phyloP scores from a whole-genome alignment of 768 basidiomycete genomes.

The Omphalotus guepiniiformis region DNA sequence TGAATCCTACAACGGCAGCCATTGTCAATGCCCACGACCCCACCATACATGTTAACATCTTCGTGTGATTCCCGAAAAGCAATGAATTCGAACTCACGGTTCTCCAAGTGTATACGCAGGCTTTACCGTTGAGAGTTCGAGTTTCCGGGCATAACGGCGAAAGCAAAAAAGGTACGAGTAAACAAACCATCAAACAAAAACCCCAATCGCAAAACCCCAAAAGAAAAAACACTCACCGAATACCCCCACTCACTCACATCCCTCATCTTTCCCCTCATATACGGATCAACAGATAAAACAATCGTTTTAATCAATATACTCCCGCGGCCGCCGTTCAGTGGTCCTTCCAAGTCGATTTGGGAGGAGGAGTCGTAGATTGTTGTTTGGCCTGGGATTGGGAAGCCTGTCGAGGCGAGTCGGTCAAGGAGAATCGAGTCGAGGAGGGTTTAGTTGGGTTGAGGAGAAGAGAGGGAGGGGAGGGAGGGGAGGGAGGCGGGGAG shows the following conservation, averaged over 20 bases:
- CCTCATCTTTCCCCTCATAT: constrained; percentile 26
- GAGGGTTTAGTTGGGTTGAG: not conserved
- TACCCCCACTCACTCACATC: not conserved
- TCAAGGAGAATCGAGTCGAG: not conserved
- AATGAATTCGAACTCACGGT: too few relatives aligned
- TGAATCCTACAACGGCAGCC: constrained; percentile 10
- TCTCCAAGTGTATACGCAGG: too few relatives aligned
- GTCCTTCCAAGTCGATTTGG: constrained; percentile 32
- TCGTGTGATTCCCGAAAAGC: too few relatives aligned
- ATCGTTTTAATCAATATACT: constrained; percentile 31
- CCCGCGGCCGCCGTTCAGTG: constrained; percentile 22
- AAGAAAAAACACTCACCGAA: not conserved
- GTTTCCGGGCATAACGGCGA: too few relatives aligned
- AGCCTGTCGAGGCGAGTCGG: constrained; percentile 5
- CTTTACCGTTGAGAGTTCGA: too few relatives aligned
- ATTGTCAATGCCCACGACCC: too few relatives aligned
- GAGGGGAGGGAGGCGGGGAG: too few relatives aligned
- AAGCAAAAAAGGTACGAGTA: too few relatives aligned
- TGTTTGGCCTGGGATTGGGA: constrained; percentile 23
- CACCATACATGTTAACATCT: too few relatives aligned
- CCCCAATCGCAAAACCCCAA: too few relatives aligned
- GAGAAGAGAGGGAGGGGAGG: too few relatives aligned
- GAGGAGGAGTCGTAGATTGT: constrained; percentile 23
- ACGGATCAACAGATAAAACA: constrained; percentile 32
- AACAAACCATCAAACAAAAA: too few relatives aligned